Evolutionary conservation across 768 basidiomycete species (phyloP).

Genomic region (Suillus clintonianus): DNA sequence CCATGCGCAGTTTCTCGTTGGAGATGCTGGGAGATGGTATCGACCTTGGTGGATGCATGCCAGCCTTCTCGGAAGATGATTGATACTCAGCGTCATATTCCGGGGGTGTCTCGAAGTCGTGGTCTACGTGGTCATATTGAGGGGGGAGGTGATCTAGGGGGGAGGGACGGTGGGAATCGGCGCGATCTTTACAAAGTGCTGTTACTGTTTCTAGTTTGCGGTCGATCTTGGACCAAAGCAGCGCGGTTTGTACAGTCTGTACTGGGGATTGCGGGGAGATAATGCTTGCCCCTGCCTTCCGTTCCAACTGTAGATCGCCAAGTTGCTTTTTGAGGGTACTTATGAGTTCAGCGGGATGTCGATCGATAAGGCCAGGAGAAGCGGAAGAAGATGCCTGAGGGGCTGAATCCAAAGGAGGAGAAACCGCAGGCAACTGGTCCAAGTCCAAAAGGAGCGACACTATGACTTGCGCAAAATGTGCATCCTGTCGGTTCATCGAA

Average conservation of each 20-base stretch:
- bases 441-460: conserved; percentile 71
- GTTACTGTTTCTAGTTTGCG: conserved; percentile 71
- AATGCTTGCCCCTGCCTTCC: neutral
- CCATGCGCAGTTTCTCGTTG: conserved; percentile 54
- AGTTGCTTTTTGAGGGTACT: conserved; percentile 68
- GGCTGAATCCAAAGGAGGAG: conserved; percentile 17
- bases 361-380: conserved; percentile 12
- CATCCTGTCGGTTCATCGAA: conserved; percentile 51
- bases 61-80: conserved; percentile 10
- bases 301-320: conserved; percentile 57
- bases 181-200: conserved; percentile 63
- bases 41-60: conserved; percentile 10
- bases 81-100: conserved; percentile 21
- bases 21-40: conserved; percentile 15
- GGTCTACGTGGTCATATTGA: conserved; percentile 48
- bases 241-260: conserved; percentile 55
- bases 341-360: conserved; percentile 44
- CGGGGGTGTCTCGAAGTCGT: conserved; percentile 24
- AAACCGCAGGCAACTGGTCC: conserved; percentile 51
- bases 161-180: conserved; percentile 15
- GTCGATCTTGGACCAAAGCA: conserved; percentile 78
- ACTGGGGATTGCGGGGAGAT: conserved; percentile 35
- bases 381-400: conserved; percentile 12
- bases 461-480: conserved; percentile 65
- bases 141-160: conserved; percentile 46